These are phyloP conservation scores for Santalum album DNA, from an alignment of 164 flowering plant species.

Conservation along the genomic window DNA sequence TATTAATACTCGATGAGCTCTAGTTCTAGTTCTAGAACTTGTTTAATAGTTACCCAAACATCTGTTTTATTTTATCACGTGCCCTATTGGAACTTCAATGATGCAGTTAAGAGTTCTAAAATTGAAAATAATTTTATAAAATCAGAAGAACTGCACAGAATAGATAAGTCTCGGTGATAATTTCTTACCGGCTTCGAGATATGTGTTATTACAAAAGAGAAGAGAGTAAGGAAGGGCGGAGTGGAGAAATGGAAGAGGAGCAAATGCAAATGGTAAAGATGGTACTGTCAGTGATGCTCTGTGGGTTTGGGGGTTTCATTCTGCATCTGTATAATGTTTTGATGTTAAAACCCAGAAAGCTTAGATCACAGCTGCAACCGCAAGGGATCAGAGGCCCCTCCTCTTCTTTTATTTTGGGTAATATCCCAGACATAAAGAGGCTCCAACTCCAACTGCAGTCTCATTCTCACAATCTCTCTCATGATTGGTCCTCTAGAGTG, in stretches of 20 bases:
- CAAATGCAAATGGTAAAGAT: not conserved
- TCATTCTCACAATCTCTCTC: not conserved
- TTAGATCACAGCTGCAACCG: not conserved
- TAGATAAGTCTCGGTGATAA: too few species aligned
- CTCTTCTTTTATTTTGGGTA: not conserved
- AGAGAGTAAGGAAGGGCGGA: too few species aligned
- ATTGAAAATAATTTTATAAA: too few species aligned
- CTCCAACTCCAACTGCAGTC: not conserved
- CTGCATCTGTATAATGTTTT: not conserved
- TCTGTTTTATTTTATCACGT: too few species aligned
- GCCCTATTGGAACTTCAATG: too few species aligned
- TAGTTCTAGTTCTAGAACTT: too few species aligned
- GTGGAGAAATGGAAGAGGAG: not conserved
- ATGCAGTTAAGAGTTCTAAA: too few species aligned
- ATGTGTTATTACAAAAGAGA: too few species aligned
- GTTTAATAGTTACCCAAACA: too few species aligned
- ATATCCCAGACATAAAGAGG: not conserved
- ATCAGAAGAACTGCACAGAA: too few species aligned
- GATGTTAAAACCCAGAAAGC: not conserved
- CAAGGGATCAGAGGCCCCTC: not conserved
- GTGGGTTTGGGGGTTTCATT: slow-evolving; percentile 4
- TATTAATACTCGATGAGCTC: too few species aligned
- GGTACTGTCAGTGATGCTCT: slow-evolving; percentile 2
- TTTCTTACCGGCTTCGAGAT: too few species aligned
- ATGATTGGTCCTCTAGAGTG: not conserved